Conservation (phyloP, 129 eudicot species). For the Lactuca sativa region DNA sequence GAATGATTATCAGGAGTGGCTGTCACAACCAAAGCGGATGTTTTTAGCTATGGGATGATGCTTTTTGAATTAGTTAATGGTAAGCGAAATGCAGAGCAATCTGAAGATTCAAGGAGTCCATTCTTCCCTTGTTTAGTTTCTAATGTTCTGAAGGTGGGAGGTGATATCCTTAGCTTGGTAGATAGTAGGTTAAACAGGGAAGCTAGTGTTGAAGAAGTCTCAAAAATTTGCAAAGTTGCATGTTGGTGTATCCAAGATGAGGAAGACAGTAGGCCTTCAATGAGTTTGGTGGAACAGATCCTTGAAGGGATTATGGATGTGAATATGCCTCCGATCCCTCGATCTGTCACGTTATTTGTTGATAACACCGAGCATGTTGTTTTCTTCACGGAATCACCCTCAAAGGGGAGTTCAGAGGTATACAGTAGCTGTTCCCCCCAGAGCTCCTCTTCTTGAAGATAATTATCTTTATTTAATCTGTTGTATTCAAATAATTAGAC, state of each 20-base stretch:
- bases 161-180: conserved; percentile 51
- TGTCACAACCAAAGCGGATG: conserved; percentile 66
- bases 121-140: conserved; percentile 61
- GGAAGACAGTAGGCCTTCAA: conserved; percentile 56
- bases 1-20: conserved; percentile 75
- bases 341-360: conserved; percentile 42
- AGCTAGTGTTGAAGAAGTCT: conserved; percentile 49
- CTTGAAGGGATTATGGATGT: conserved; percentile 72
- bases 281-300: conserved; percentile 66
- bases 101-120: conserved; percentile 30
- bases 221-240: conserved; percentile 54
- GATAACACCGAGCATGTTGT: conserved; percentile 36
- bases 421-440: neutral
- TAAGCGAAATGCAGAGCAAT: conserved; percentile 42
- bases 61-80: conserved; percentile 62
- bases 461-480: no score
- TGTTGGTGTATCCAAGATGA: conserved; percentile 84
- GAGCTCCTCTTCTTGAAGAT: no score
- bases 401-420: conserved; percentile 35
- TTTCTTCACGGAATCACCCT: conserved; percentile 45
- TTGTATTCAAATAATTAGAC: no score
- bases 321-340: conserved; percentile 53
- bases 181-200: conserved; percentile 48
- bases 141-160: conserved; percentile 36
- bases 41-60: conserved; percentile 77